These are phyloP conservation scores for Pseudogymnoascus sp. DNA, from an alignment of 2,329 filamentous ascomycete species.

Conservation along the genomic window DNA sequence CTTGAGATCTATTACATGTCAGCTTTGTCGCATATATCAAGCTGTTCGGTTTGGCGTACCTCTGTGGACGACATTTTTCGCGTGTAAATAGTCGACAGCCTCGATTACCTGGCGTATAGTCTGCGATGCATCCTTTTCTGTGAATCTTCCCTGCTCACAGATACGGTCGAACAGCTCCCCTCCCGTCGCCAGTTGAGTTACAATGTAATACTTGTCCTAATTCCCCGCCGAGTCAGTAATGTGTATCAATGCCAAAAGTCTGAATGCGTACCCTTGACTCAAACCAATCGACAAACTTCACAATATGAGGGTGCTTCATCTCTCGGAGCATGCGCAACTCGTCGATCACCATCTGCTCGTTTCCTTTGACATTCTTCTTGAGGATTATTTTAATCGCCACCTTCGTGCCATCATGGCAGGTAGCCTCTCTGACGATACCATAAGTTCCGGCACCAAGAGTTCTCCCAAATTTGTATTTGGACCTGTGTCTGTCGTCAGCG, in stretches of 20 bases:
- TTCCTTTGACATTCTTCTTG: constrained; percentile 98
- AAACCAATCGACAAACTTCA: constrained; percentile 97
- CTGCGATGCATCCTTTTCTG: constrained; percentile 85
- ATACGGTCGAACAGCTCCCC: constrained; percentile 97
- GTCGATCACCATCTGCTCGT: constrained; percentile 98
- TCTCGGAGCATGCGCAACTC: constrained; percentile 89
- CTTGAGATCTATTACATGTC: constrained; percentile 65
- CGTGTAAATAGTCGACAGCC: constrained; percentile 89
- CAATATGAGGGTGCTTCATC: constrained; percentile 89
- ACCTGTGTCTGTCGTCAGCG: constrained; percentile 39
- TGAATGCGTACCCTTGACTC: constrained; percentile 70
- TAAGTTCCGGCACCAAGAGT: constrained; percentile 96
- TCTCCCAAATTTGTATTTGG: constrained; percentile 84
- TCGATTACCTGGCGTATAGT: constrained; percentile 91
- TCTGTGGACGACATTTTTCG: constrained; percentile 92
- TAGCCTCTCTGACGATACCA: constrained; percentile 93
- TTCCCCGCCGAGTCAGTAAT: not conserved
- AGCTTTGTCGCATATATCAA: not conserved
- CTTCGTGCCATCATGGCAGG: constrained; percentile 74
- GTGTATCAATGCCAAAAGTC: not conserved
- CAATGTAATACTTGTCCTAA: constrained; percentile 99
- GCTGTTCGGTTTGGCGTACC: constrained; percentile 41
- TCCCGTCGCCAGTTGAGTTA: constrained; percentile 90
- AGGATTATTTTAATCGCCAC: constrained; percentile 98
- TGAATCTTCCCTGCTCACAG: constrained; percentile 96